These are phyloP conservation scores for Syncephalastrum contaminatum DNA, from an alignment of 371 early-diverging fungal species.

Conservation along the genomic window DNA sequence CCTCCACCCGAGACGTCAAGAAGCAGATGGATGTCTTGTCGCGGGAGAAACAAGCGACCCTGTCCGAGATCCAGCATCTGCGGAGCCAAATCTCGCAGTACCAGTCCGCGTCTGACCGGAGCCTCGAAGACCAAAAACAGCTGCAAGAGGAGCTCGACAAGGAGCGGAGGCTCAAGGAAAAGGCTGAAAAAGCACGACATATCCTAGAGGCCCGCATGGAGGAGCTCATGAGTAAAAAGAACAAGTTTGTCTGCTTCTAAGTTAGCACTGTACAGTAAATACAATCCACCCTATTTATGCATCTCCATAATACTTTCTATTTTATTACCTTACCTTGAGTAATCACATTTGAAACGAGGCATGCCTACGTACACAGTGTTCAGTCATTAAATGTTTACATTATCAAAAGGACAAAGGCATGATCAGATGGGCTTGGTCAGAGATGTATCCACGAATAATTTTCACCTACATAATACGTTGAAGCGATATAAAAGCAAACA, in stretches of 20 bases:
- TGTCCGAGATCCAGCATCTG: constrained; percentile 39
- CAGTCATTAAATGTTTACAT: too few relatives aligned
- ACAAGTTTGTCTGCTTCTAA: constrained; percentile 57
- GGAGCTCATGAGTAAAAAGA: constrained; percentile 49
- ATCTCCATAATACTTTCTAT: too few relatives aligned
- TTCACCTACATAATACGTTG: too few relatives aligned
- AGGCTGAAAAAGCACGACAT: constrained; percentile 48
- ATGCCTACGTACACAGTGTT: too few relatives aligned
- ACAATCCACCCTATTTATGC: too few relatives aligned
- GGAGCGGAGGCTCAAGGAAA: constrained; percentile 40
- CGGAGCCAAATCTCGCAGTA: constrained; percentile 19
- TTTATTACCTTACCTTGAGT: too few relatives aligned
- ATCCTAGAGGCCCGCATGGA: constrained; percentile 51
- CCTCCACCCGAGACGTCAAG: constrained; percentile 34
- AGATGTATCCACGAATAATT: too few relatives aligned
- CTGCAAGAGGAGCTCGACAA: constrained; percentile 33
- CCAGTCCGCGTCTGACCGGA: not conserved
- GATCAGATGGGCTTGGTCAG: too few relatives aligned
- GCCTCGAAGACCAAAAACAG: constrained; percentile 2
- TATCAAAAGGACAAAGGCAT: too few relatives aligned
- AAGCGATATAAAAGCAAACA: too few relatives aligned
- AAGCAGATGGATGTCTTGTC: constrained; percentile 39
- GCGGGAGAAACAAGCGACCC: constrained; percentile 41
- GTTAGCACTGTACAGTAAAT: too few relatives aligned
- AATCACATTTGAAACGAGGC: too few relatives aligned